Evolutionary conservation across 148 eudicot genomes (phyloP).

Genomic region (Nyssa sinensis): DNA sequence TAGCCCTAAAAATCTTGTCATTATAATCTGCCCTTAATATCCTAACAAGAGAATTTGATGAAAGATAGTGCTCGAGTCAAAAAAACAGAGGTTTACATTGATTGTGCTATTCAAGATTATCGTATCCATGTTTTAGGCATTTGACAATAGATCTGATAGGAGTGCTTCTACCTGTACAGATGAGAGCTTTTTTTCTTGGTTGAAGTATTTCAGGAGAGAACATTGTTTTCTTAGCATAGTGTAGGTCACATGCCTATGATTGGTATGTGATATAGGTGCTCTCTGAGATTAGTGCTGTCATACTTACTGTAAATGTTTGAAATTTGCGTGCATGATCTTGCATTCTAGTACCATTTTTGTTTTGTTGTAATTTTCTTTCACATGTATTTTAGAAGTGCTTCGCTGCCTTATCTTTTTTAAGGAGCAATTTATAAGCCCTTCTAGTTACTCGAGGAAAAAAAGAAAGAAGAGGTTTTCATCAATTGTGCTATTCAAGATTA

Average conservation of each 20-base stretch:
- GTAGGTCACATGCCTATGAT: not conserved
- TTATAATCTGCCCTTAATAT: not conserved
- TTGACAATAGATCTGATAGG: not conserved
- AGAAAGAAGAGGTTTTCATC: no score
- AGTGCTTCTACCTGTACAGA: not conserved
- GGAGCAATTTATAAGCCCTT: not conserved
- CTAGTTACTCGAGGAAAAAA: no score
- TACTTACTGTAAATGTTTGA: not conserved
- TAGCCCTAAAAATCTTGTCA: not conserved
- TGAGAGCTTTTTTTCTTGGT: not conserved
- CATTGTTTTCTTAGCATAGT: no score
- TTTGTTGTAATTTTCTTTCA: not conserved
- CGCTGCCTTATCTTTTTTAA: not conserved
- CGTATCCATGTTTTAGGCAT: not conserved
- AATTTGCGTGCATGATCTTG: not conserved
- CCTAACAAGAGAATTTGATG: not conserved
- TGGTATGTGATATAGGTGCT: not conserved
- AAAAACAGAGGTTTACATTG: not conserved
- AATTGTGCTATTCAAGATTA: not conserved
- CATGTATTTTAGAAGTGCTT: not conserved
- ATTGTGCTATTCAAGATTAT: not conserved
- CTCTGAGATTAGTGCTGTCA: not conserved
- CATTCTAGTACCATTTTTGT: not conserved
- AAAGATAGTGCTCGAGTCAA: not conserved
- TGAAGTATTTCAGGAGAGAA: not conserved